phyloP scores from a whole-genome alignment of 768 basidiomycete genomes.

The Pisolithus tinctorius region DNA sequence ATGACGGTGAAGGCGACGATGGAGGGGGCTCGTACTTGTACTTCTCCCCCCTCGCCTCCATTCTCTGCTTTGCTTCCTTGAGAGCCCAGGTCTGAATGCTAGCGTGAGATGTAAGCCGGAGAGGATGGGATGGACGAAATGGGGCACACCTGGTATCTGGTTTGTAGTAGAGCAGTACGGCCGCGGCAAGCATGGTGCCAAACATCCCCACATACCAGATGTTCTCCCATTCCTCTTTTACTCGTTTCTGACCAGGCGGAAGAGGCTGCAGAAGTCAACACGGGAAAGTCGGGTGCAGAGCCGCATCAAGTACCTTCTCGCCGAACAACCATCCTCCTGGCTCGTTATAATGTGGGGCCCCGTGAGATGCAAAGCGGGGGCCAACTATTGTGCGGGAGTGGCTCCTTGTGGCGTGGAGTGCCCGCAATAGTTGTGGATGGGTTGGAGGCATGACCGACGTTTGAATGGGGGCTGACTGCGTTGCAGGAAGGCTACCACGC shows the following conservation, averaged over 20 bases:
- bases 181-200: constrained; percentile 71
- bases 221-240: constrained; percentile 87
- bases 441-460: background rate
- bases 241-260: constrained; percentile 75
- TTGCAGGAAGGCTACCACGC: no score
- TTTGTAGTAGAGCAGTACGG: constrained; percentile 81
- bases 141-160: constrained; percentile 79
- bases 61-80: constrained; percentile 79
- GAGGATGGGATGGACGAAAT: background rate
- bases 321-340: constrained; percentile 84
- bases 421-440: background rate
- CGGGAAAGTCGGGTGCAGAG: constrained; percentile 1
- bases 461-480: background rate
- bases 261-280: constrained; percentile 45
- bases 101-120: background rate
- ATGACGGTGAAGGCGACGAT: constrained; percentile 9
- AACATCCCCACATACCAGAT: constrained; percentile 92
- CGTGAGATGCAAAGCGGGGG: constrained; percentile 63
- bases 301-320: constrained; percentile 58
- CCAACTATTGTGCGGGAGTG: constrained; percentile 19
- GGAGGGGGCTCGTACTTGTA: constrained; percentile 69
- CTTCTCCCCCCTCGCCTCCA: constrained; percentile 91
- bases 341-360: constrained; percentile 81
- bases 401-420: background rate
- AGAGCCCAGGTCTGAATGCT: constrained; percentile 94